A percentile compares a stretch with the other conserved stretches of the same genome.
phyloP scores from a whole-genome alignment of 257 asterid species.

The Scutellaria barbata region DNA sequence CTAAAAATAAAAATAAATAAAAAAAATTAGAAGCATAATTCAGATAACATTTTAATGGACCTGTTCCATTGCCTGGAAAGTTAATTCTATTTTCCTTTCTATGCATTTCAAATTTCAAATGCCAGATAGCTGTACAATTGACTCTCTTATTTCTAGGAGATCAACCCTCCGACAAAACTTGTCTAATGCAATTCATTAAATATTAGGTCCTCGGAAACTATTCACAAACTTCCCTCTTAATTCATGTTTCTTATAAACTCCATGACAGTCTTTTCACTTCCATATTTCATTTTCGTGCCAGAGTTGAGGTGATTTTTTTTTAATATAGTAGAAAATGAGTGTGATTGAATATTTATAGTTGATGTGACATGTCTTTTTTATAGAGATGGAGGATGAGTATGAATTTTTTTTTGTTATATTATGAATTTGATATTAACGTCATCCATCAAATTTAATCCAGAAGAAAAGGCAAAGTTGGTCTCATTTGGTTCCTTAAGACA shows the following conservation, averaged over 20 bases:
- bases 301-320: not conserved
- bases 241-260: not conserved
- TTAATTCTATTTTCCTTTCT: not conserved
- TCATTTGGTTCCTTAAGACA: not conserved
- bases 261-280: not conserved
- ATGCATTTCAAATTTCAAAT: slow-evolving; percentile 27
- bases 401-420: not conserved
- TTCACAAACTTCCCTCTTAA: not conserved
- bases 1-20: not conserved
- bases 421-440: not conserved
- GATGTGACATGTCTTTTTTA: not conserved
- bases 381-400: not conserved
- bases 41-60: not conserved
- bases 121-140: slow-evolving; percentile 1
- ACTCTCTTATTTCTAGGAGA: slow-evolving; percentile 24
- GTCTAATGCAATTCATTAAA: slow-evolving; percentile 1
- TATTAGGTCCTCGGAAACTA: not conserved
- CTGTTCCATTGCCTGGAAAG: not conserved
- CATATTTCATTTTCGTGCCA: not conserved
- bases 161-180: slow-evolving; percentile 4
- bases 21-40: not conserved
- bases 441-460: not conserved
- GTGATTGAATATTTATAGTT: not conserved
- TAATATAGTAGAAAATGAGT: not conserved
- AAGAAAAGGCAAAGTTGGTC: not conserved